Base-by-base conservation (phyloP, 345 rosid genomes). In the Gossypium mustelinum region DNA sequence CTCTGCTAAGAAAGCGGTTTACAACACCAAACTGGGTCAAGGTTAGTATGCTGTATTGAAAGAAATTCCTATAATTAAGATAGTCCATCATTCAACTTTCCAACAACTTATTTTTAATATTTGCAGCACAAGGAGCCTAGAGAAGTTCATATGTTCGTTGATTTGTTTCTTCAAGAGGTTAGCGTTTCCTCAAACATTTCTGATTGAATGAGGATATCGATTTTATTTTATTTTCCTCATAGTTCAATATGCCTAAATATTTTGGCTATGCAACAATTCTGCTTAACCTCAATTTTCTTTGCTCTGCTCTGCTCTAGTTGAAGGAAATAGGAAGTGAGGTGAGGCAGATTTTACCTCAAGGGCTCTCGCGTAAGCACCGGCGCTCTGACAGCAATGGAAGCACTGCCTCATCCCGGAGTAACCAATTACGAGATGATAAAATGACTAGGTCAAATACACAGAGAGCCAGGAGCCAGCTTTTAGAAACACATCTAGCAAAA, bases 301-400 rank as follows among this genome's bases (percentile, higher is more conserved):
- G 41, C 41, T 68, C 34, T 79, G 55, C 57, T 27, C 22, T 79
- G 55, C 57, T 44, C 25, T 80, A 93, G 99, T 83, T 93, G 84
- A 90, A 85, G 83, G 90, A 86, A 82, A 76, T 84, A 74, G 83
- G 87, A 76, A 85, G 78, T 43, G 99, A 93, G 82, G 94, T 87
- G 75, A 92, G 84, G 84, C 99, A 93, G 77, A 83, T 96, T 74
- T 80, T 96, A 85, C 97, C 97, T 11, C 91, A 88, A 77, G 97
- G 98, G 75, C 80, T 79, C 47, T 74, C 78, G 29, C 90, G 92
- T 48, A 91, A 84, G 84, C 99, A 95, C 85, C 86, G 70, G 39
- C 93, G 97, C 47, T 82, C 99, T n/a, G 98, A 92, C 76, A 96
- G 99, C 86, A 96, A 90, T 72, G 99, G 98, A 78, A 96, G 97